Base-by-base conservation (phyloP, 78 protist genomes). In the Dictyostelium citrinum region DNA sequence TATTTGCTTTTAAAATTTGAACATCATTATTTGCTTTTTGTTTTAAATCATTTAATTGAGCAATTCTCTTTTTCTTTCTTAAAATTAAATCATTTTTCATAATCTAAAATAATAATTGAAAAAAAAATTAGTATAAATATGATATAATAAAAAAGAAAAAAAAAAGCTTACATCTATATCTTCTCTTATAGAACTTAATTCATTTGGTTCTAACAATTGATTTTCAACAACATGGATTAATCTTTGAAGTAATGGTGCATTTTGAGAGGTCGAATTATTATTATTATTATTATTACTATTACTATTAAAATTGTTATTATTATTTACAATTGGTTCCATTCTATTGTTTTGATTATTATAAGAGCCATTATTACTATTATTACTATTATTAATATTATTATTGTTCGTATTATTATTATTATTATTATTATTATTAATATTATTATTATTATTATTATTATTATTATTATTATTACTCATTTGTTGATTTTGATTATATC, bases 61-160 rank as follows among this genome's bases (percentile, higher is more conserved):
- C 61, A 16, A 84, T 39, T 84, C 91, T 84, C 41, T 82, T 71
- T 35, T 84, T 84, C 83, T 84, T 84, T 75, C 75, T 84, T 17
- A 7, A 11, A 37, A 58, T 31, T 39, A 84, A 46, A 74, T 84
- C 91, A 55, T 75, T 51, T 75, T 84, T 84, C 82, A 84, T 71
- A 5, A 12, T 68, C 90, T 82, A 43, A 7, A 67, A 9, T 33
- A 14, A 37, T 37, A 37, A 39, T 39, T n/a, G 20, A 64, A 37
- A 16, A 24, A 46, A 64, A 58, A 17, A 20, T 51, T 51, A 51
- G 43, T 35, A 61, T 60, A 81, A 61, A 37, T 20, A 39, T 61
- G 3, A 5, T 60, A 39, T 37, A 39, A 58, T 27, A 3, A 67
- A 67, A 49, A 67, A 64, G 24, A 64, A 27, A 64, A 22, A 64